Conservation (phyloP, 192 early-diverging fungal species). For the Pilaira anomala region DNA sequence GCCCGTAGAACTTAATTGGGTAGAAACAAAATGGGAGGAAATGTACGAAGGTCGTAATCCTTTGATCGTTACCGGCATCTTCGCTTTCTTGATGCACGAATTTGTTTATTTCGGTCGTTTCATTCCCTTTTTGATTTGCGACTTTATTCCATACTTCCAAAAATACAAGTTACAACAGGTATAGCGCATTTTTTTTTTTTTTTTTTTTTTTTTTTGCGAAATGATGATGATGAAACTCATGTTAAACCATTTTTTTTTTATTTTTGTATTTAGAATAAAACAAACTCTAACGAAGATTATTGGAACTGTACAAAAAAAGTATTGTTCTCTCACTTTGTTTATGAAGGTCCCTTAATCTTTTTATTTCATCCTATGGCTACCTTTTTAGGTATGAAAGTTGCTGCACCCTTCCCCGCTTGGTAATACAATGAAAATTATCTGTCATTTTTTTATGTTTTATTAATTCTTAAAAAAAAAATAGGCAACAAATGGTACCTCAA, state of each 20-base stretch:
- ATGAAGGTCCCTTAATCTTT: constrained; percentile 88
- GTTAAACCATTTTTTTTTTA: constrained; percentile 1
- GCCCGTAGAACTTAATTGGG: constrained; percentile 19
- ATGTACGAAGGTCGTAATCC: constrained; percentile 73
- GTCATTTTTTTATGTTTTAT: neutral
- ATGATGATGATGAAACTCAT: neutral
- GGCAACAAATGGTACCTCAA: constrained; percentile 47
- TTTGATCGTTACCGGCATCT: constrained; percentile 64
- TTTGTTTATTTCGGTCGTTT: constrained; percentile 90
- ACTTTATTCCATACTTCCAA: constrained; percentile 81
- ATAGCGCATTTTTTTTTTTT: constrained; percentile 6
- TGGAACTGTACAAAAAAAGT: constrained; percentile 71
- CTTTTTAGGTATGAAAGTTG: constrained; percentile 82
- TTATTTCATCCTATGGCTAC: constrained; percentile 81
- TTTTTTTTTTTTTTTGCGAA: constrained; percentile 19
- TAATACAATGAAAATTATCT: constrained; percentile 18
- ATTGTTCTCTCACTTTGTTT: constrained; percentile 72
- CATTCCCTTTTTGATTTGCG: constrained; percentile 82
- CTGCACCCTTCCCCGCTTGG: constrained; percentile 81
- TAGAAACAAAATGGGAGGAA: constrained; percentile 60
- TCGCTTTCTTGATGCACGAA: constrained; percentile 87
- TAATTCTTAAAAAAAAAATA: neutral
- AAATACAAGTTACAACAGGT: constrained; percentile 90
- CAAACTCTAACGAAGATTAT: constrained; percentile 59
- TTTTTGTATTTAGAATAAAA: constrained; percentile 48